phyloP scores from a whole-genome alignment of 345 rosid genomes.

The Schrenkiella parvula region DNA sequence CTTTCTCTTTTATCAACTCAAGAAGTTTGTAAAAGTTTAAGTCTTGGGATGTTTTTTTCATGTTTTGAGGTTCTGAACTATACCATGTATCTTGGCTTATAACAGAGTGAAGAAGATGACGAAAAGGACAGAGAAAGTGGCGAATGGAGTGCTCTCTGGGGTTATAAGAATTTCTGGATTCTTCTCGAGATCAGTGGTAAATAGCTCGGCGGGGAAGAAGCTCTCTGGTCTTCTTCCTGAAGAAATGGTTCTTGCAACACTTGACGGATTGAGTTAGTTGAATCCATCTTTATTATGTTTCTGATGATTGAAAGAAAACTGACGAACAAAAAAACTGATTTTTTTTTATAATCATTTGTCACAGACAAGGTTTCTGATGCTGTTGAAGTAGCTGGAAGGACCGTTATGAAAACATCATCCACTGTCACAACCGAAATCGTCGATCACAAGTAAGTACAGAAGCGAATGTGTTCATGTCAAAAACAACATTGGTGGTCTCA shows the following conservation, averaged over 20 bases:
- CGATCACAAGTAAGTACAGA: constrained; percentile 51
- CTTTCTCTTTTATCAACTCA: neutral
- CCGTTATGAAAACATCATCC: constrained; percentile 89
- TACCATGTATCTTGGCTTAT: neutral
- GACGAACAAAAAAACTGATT: too few relatives aligned
- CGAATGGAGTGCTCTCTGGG: constrained; percentile 78
- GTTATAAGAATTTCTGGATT: constrained; percentile 75
- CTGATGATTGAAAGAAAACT: too few relatives aligned
- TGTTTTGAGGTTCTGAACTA: neutral
- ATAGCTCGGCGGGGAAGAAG: constrained; percentile 73
- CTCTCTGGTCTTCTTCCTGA: constrained; percentile 78
- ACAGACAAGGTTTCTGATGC: constrained; percentile 80
- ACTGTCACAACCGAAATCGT: constrained; percentile 82
- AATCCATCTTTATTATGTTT: too few relatives aligned
- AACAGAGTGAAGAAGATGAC: constrained; percentile 75
- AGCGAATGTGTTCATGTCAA: neutral
- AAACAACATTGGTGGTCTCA: neutral
- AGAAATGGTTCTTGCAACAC: constrained; percentile 80
- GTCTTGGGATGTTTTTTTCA: neutral
- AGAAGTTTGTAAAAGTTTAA: neutral
- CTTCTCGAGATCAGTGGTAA: constrained; percentile 62
- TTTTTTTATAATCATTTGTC: too few relatives aligned
- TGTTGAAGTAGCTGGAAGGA: constrained; percentile 80
- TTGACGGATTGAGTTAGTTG: constrained; percentile 91
- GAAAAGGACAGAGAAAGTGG: constrained; percentile 73